Evolutionary conservation across 2,329 filamentous ascomycete species (phyloP), one percentile per base, ranked within the genome.

Genomic region (Cadophora gregata): DNA sequence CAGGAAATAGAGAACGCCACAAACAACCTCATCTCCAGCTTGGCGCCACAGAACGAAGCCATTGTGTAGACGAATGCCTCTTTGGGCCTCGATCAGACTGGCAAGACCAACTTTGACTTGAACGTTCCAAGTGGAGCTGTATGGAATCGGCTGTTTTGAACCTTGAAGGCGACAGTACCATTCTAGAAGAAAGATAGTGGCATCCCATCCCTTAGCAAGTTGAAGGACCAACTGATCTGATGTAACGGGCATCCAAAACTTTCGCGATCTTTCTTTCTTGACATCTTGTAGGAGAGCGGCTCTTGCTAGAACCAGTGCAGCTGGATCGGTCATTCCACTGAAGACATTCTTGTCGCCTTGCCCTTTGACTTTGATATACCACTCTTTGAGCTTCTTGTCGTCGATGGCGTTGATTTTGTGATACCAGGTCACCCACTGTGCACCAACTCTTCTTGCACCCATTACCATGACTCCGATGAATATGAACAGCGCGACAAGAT

Each of bases 21-120:
- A 62, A n/a, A 62, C 31, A 48, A 60, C 58, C 38, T 62, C 59
- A 25, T 62, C 59, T 16, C 59, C 59, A 51, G 59, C 59, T 29
- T 62, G 59, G 21, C 59, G 59, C 59, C 59, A 62, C 16, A 62
- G 27, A 5, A 62, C 59, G 24, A 62, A 62, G 59, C 59, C 47
- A 27, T 62, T 62, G 42, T 62, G 59, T 14, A 62, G 12, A 14
- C 59, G 59, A 24, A 62, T 62, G 9, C 59, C 59, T 19, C 59
- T 31, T 31, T 62, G 59, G 29, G 59, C 59, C 53, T 62, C 59
- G 31, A 62, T 62, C 29, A 62, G 48, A 62, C 59, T 62, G 8
- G 59, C 27, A 10, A 62, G 59, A 10, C 59, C 59, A 51, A 62
- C 59, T 24, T 62, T 62, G 47, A 62, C 59, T 62, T 62, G 59